Evolutionary conservation across 176 grass and related monocot species (phyloP).

Genomic region (Triticum turgidum): DNA sequence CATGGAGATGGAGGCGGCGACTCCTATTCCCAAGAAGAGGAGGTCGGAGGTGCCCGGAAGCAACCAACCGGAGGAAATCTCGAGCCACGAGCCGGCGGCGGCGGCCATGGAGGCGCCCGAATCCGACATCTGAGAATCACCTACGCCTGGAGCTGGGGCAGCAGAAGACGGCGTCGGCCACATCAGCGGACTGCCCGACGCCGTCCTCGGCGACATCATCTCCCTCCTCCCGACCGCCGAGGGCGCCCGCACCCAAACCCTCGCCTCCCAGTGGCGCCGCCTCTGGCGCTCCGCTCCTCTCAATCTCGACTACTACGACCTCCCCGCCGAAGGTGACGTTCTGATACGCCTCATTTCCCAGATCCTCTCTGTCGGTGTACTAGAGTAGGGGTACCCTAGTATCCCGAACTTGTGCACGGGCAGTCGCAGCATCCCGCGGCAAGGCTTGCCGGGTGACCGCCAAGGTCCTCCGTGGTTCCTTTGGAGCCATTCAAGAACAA

Average conservation of each 20-base stretch:
- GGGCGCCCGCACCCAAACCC: background rate
- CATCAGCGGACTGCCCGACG: background rate
- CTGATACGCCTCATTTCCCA: background rate
- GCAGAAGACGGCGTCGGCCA: background rate
- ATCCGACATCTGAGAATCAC: background rate
- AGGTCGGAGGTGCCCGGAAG: background rate
- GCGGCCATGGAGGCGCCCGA: background rate
- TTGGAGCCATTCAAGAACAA: too few species aligned
- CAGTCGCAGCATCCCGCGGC: too few species aligned
- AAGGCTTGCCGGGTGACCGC: too few species aligned
- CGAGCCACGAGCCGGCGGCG: background rate
- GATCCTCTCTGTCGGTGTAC: background rate
- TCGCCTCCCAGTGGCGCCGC: background rate
- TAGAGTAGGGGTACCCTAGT: too few species aligned
- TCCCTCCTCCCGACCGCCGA: background rate
- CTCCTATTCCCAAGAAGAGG: background rate
- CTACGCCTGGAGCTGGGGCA: background rate
- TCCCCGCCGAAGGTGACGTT: background rate
- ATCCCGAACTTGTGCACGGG: too few species aligned
- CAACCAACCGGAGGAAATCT: background rate
- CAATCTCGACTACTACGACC: background rate
- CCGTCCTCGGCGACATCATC: background rate
- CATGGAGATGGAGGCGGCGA: background rate
- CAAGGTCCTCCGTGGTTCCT: too few species aligned
- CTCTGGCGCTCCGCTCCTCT: background rate